Evolutionary conservation across 2,329 filamentous ascomycete genomes (phyloP).

Genomic region (Tolypocladium capitatum): DNA sequence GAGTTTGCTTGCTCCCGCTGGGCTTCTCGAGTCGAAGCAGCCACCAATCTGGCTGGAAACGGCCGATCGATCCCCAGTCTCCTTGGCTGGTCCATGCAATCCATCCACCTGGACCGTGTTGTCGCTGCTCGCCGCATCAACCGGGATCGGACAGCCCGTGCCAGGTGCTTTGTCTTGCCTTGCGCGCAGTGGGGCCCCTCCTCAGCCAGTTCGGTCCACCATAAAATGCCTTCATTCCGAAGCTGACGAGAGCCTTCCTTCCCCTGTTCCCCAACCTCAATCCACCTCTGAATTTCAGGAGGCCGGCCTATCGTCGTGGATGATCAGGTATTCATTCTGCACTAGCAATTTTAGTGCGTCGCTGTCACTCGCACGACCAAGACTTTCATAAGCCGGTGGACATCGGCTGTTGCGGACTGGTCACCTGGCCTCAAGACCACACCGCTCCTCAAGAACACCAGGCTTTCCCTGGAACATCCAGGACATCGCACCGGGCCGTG

Average conservation of each 20-base stretch:
- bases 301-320: not conserved
- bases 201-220: slow-evolving; percentile 1
- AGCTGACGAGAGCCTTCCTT: not conserved
- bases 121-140: not conserved
- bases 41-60: not conserved
- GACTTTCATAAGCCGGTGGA: not conserved
- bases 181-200: not conserved
- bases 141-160: slow-evolving; percentile 1
- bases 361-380: not conserved
- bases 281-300: not conserved
- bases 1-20: not conserved
- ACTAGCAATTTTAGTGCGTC: not conserved
- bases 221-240: slow-evolving; percentile 2
- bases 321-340: not conserved
- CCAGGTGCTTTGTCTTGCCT: not conserved
- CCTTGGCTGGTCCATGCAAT: slow-evolving; percentile 2
- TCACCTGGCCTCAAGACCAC: not conserved
- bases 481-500: not conserved
- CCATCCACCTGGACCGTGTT: not conserved
- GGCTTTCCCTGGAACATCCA: not conserved
- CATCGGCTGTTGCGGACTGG: not conserved
- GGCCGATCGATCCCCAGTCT: not conserved
- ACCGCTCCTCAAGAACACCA: not conserved
- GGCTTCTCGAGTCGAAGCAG: not conserved
- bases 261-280: not conserved